Conservation (phyloP, 805 yeast species). For the Gaillardinia entomophila region DNA sequence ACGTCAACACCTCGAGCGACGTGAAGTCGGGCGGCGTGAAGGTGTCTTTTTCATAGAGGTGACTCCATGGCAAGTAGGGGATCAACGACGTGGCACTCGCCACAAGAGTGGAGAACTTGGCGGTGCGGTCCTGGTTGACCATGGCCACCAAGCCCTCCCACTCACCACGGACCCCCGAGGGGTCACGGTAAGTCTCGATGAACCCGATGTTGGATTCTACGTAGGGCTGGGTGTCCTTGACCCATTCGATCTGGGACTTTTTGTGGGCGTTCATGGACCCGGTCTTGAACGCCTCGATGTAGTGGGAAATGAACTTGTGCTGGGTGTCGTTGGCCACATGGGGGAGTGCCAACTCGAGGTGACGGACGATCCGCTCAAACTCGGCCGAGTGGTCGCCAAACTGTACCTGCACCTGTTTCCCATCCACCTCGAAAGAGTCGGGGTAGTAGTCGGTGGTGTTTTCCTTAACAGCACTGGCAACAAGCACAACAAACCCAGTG, state of each 20-base stretch:
- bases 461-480: slow-evolving; percentile 57
- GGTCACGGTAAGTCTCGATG: slow-evolving; percentile 90
- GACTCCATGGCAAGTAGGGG: slow-evolving; percentile 69
- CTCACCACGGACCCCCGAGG: slow-evolving; percentile 87
- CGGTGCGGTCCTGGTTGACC: slow-evolving; percentile 83
- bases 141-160: slow-evolving; percentile 91
- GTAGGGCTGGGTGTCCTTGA: slow-evolving; percentile 74
- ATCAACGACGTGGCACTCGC: slow-evolving; percentile 61
- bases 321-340: slow-evolving; percentile 73
- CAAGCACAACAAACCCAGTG: slow-evolving; percentile 51
- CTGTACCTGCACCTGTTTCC: slow-evolving; percentile 42
- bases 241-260: slow-evolving; percentile 82
- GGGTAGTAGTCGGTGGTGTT: slow-evolving; percentile 54
- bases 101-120: slow-evolving; percentile 69
- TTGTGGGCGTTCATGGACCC: slow-evolving; percentile 86
- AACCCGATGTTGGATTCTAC: slow-evolving; percentile 77
- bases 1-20: slow-evolving; percentile 81
- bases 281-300: slow-evolving; percentile 64
- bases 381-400: slow-evolving; percentile 78
- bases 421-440: slow-evolving; percentile 33
- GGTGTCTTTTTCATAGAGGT: slow-evolving; percentile 70
- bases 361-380: slow-evolving; percentile 52
- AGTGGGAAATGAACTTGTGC: slow-evolving; percentile 55
- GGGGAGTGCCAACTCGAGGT: slow-evolving; percentile 51
- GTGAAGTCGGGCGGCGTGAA: slow-evolving; percentile 93